Evolutionary conservation across 805 yeast genomes (phyloP), one percentile per base, ranked within the genome.

Genomic region (Suhomyces tanzawaensis): DNA sequence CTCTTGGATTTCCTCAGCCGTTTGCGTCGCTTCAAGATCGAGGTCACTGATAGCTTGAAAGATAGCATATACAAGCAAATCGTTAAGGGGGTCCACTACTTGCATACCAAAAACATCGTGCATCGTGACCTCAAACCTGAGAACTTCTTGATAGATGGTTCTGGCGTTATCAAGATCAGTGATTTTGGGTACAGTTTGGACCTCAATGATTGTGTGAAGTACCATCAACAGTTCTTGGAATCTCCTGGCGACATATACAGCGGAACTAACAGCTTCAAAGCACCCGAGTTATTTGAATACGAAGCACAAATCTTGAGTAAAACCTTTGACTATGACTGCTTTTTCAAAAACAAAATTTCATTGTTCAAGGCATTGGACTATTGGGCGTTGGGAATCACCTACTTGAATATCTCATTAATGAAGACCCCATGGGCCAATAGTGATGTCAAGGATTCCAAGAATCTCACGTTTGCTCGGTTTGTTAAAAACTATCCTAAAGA

Each of bases 121-220:
- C 82, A 76, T 47, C 47, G 81, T 17, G 82, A 76, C 45, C 54
- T 76, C 31, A 76, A 76, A 46, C 81, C 81, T 2, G 81, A 76
- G 42, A 77, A 77, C 51, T 62, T 71, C 29, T 51, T 77, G 16
- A 66, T 76, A 29, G 77, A 69, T 47, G 51, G 48, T 7, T 47
- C 56, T 11, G 82, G 82, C 3, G 54, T 53, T 9, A 55, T 76
- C 26, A 68, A 71, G 35, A 59, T 75, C 30, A 58, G 68, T 16
- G 82, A 77, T 49, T 77, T 77, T 47, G 80, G 81, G 3, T 75
- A 69, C 55, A 69, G 76, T 19, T 29, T 46, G 40, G 50, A 39
- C 25, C 12, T 33, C 19, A 52, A 57, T 36, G 8, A 36, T 24
- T 2, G 15, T 7, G 15, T 14, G 7, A 17, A 29, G 11, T 32